Evolutionary conservation across 352 stramenopile species (phyloP), one percentile per base, ranked within the genome.

Genomic region (Aphanomyces euteiches): DNA sequence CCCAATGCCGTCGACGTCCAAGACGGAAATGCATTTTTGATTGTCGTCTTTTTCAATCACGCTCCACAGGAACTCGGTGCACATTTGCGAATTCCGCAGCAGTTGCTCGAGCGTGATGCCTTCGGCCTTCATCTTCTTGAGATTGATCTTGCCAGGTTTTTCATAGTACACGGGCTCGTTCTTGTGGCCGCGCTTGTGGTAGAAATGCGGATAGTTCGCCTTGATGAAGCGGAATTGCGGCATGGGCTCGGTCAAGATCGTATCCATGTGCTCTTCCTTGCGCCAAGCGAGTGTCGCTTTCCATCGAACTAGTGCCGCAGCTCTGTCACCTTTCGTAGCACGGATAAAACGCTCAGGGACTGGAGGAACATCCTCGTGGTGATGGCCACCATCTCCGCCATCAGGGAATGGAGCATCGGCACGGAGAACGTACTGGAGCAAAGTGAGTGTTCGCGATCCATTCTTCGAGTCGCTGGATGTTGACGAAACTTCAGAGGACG

Each of bases 131-230:
- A 96, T 78, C 19, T 85, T 85, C 72, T 94, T 91, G 41, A 96
- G 59, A 54, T 95, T 85, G 76, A 96, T 96, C 61, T 90, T 90
- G 57, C 87, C 85, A 1, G 84, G 84, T 61, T 93, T 90, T 69
- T 94, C 86, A 56, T 94, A 94, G 79, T 95, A 96, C 72, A 94
- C 86, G 8, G 87, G 86, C 71, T 94, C 86, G 40, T 75, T 77
- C 17, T 92, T 75, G 45, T 89, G 88, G 56, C 86, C 86, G 43
- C 84, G 82, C 72, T 94, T 94, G 80, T 94, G 84, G 77, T 94
- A 95, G 72, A 89, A 97, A 59, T 96, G 88, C 50, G 90, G 88
- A 76, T 97, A 97, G 75, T 97, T 95, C 28, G 87, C 75, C 74
- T 97, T 97, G 77, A 97, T 97, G 38, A 81, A 84, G 60, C 87